Evolutionary conservation across 495 filamentous ascomycete species (phyloP).

Genomic region (Penicillium manginii): DNA sequence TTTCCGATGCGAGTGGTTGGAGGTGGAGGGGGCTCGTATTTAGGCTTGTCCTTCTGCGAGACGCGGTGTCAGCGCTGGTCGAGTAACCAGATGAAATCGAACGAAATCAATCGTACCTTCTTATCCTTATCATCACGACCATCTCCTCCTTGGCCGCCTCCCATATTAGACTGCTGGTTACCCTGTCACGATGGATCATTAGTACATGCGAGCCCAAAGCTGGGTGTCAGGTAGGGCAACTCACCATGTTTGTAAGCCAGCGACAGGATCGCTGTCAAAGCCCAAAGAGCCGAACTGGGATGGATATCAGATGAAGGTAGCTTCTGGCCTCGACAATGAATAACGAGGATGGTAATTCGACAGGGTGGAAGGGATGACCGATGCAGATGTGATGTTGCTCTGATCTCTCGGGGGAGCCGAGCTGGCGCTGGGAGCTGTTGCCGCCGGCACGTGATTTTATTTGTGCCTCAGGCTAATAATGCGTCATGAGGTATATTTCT

Average conservation of each 20-base stretch:
- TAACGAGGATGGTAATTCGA: constrained; percentile 10
- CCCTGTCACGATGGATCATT: constrained; percentile 40
- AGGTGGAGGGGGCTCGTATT: constrained; percentile 96
- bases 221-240: constrained; percentile 23
- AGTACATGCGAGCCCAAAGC: constrained; percentile 18
- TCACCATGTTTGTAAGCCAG: constrained; percentile 42
- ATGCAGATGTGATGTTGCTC: constrained; percentile 22
- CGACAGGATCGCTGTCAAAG: constrained; percentile 20
- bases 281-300: constrained; percentile 6
- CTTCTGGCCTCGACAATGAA: constrained; percentile 3
- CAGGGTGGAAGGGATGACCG: constrained; percentile 25
- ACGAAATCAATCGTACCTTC: constrained; percentile 67
- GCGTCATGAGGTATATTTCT: constrained; percentile 19
- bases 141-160: constrained; percentile 70
- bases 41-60: constrained; percentile 94
- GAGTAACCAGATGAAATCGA: neutral
- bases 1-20: constrained; percentile 97
- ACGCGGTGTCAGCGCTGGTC: constrained; percentile 18
- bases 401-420: constrained; percentile 21
- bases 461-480: constrained; percentile 24
- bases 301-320: neutral
- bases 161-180: constrained; percentile 87
- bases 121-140: constrained; percentile 89
- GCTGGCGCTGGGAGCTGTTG: constrained; percentile 32
- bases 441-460: constrained; percentile 27